A percentile compares a stretch with the other conserved stretches of the same genome.
Conservation (phyloP, 306 rosid species). For the Crotalaria pallida region DNA sequence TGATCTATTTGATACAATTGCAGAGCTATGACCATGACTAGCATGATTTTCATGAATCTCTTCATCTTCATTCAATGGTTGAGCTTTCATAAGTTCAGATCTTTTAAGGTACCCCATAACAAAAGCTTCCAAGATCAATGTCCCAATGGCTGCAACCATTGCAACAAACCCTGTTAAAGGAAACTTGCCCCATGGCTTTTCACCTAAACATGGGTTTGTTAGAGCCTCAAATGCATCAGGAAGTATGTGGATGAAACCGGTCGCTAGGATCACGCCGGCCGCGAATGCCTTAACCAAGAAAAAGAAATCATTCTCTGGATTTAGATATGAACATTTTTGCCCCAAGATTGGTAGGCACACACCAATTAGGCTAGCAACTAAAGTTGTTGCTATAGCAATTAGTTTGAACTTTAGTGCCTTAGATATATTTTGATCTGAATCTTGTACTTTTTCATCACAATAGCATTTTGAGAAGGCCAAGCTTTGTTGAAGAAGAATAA, state of each 20-base stretch:
- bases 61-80: constrained; percentile 31
- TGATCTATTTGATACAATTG: not conserved
- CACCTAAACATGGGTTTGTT: constrained; percentile 40
- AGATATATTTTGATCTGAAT: not conserved
- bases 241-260: constrained; percentile 60
- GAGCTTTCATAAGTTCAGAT: constrained; percentile 26
- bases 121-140: constrained; percentile 54
- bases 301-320: constrained; percentile 39
- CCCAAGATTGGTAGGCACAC: constrained; percentile 46
- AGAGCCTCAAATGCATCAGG: constrained; percentile 55
- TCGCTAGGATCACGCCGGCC: constrained; percentile 67
- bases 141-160: constrained; percentile 52
- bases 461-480: constrained; percentile 24
- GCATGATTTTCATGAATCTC: not conserved
- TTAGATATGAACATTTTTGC: constrained; percentile 22
- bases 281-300: constrained; percentile 58
- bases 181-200: constrained; percentile 53
- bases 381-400: constrained; percentile 38
- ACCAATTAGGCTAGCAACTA: constrained; percentile 42
- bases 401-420: constrained; percentile 40
- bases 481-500: constrained; percentile 23
- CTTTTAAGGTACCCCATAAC: constrained; percentile 43
- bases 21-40: constrained; percentile 1
- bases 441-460: constrained; percentile 6
- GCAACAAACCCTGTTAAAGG: constrained; percentile 63